phyloP scores from a whole-genome alignment of 2,329 filamentous ascomycete species.

The Calonectria multiphialidica region DNA sequence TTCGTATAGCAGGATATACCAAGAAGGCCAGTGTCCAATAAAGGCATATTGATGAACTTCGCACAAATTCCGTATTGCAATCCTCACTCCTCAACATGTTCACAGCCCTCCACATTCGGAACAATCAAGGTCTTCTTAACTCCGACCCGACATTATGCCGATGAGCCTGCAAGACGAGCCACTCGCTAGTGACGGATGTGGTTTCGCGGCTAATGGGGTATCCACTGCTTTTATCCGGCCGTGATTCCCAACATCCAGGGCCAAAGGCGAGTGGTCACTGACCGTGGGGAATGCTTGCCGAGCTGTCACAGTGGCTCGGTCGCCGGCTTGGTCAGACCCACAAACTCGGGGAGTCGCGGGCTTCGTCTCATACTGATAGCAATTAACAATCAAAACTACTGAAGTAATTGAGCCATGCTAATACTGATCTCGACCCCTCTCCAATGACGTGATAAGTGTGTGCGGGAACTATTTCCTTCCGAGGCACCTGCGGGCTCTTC shows the following conservation, averaged over 20 bases:
- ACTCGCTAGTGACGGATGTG: neutral
- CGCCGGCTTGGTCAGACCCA: neutral
- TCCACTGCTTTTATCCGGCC: neutral
- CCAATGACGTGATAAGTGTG: neutral
- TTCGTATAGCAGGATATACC: neutral
- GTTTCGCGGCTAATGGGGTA: neutral
- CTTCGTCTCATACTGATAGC: neutral
- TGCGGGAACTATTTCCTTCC: neutral
- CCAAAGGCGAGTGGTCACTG: neutral
- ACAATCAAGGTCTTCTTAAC: neutral
- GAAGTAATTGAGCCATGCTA: neutral
- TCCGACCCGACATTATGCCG: neutral
- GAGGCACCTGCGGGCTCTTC: neutral
- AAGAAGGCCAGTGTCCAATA: neutral
- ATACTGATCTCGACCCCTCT: neutral
- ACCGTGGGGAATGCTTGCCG: neutral
- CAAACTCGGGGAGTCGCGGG: conserved; percentile 1
- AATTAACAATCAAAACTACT: neutral
- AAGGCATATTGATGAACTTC: neutral
- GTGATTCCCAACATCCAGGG: neutral
- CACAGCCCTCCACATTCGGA: neutral
- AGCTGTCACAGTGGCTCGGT: neutral
- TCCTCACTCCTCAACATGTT: neutral
- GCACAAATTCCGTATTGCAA: neutral
- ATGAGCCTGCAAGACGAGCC: neutral